A percentile compares a stretch with the other conserved stretches of the same genome.
These are phyloP conservation scores for Cercospora zeae-maydis DNA, from an alignment of 2,329 filamentous ascomycete species.

Conservation along the genomic window DNA sequence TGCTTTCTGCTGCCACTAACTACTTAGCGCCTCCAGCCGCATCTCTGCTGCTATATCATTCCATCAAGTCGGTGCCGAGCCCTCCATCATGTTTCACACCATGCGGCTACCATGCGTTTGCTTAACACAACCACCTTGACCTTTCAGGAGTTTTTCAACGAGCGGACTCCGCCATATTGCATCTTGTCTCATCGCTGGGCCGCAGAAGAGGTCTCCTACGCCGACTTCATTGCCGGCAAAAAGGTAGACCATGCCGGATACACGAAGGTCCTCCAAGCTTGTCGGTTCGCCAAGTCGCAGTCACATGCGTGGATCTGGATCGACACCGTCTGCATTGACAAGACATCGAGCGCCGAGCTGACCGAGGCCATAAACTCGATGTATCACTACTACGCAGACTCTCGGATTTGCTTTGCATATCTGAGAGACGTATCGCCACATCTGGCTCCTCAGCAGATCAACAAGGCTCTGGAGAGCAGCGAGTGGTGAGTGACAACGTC, in stretches of 20 bases:
- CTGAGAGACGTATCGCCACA: conserved; percentile 7
- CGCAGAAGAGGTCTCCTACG: conserved; percentile 21
- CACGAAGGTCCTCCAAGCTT: conserved; percentile 12
- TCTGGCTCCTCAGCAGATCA: not conserved
- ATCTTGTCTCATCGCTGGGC: conserved; percentile 31
- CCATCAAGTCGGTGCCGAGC: not conserved
- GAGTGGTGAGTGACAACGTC: conserved; percentile 1
- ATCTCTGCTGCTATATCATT: not conserved
- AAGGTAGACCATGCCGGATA: conserved; percentile 2
- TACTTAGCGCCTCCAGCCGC: not conserved
- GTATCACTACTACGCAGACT: conserved; percentile 28
- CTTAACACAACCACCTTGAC: conserved; percentile 23
- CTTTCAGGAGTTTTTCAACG: conserved; percentile 23
- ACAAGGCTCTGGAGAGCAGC: not conserved
- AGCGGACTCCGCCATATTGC: conserved; percentile 22
- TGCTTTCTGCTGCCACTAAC: not conserved
- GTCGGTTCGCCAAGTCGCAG: conserved; percentile 20
- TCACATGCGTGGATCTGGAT: conserved; percentile 17
- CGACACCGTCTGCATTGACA: conserved; percentile 19
- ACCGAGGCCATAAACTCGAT: conserved; percentile 38
- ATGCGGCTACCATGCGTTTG: conserved; percentile 21
- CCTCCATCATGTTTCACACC: not conserved
- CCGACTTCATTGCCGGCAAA: conserved; percentile 14
- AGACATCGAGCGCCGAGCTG: conserved; percentile 43
- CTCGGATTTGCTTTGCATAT: conserved; percentile 9